Base-by-base conservation (phyloP, 2,329 filamentous ascomycete genomes). In the Lachnellula suecica region DNA sequence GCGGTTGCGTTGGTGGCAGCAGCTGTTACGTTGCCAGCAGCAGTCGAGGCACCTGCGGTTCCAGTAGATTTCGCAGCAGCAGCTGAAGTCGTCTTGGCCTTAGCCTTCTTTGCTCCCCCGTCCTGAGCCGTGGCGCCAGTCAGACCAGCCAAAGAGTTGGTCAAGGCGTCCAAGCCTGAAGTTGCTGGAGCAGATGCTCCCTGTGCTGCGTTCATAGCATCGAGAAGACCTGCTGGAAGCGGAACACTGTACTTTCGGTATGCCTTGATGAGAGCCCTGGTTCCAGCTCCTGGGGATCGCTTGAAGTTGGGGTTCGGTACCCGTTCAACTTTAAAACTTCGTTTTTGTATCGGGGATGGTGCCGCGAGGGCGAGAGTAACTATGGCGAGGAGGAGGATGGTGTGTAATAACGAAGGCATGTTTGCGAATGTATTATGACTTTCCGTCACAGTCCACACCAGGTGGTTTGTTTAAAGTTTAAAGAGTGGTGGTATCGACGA, bases 231-330 rank as follows among this genome's bases (percentile, higher is more conserved):
- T 2, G 72, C 61, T 2, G 76, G 71, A 42, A 79, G 70, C 34
- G 72, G 70, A 70, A 85, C 78, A 56, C 80, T 78, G 68, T 79
- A 91, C 68, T 92, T 92, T 61, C 76, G 71, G 67, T 87, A 85
- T 15, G 86, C 82, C 70, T 82, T 88, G 46, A 79, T 70, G 60
- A 92, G 75, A 46, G 85, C 84, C 50, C 63, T 69, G 0, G 64
- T 66, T 35, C 64, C 66, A 23, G 64, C 64, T 40, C 64, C 65
- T 10, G 59, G 49, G 4, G 60, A 44, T 37, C 63, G 52, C 27
- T 57, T 72, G 65, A 83, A 83, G 51, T 74, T 73, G n/a, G 71
- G 71, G 45, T 69, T 69, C 15, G 58, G 47, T 11, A 65, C 56
- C 49, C 66, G 63, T 41, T 62, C 60, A 37, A 68, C 63, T 41